Conservation (phyloP, 106 monocot genomes). For the Dendrobium huoshanense region DNA sequence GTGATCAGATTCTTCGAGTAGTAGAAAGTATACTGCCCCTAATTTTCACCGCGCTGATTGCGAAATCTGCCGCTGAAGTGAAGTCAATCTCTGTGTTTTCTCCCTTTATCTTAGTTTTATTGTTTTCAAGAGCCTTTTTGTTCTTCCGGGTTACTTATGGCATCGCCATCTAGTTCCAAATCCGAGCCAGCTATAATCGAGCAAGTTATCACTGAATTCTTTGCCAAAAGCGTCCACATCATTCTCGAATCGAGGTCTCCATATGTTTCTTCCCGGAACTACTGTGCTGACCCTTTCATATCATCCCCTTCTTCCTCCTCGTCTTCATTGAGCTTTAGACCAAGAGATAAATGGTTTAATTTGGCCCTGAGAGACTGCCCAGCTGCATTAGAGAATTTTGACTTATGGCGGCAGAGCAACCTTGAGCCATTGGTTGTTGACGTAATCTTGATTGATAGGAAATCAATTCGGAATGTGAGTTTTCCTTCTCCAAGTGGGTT, state of each 20-base stretch:
- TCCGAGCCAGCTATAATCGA: constrained; percentile 51
- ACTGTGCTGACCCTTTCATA: constrained; percentile 18
- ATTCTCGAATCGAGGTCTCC: constrained; percentile 68
- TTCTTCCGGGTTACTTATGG: constrained; percentile 9
- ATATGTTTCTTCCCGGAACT: constrained; percentile 61
- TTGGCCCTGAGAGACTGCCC: constrained; percentile 57
- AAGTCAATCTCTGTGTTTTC: neutral
- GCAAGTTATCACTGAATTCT: constrained; percentile 77
- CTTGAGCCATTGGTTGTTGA: constrained; percentile 68
- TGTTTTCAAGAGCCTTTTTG: neutral
- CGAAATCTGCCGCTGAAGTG: neutral
- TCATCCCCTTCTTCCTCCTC: constrained; percentile 37
- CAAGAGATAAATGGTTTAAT: constrained; percentile 66
- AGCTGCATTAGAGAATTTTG: constrained; percentile 55
- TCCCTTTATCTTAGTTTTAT: neutral
- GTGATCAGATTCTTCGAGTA: neutral
- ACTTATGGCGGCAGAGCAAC: constrained; percentile 61
- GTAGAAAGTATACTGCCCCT: neutral
- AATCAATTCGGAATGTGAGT: neutral
- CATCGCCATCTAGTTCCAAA: constrained; percentile 20
- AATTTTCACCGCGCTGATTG: neutral
- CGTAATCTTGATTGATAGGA: constrained; percentile 24
- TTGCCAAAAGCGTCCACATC: constrained; percentile 63
- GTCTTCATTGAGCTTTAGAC: constrained; percentile 29
- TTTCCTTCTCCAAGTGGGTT: neutral